Conservation (phyloP, 176 grass and related monocot species). For the Raddia distichophylla region DNA sequence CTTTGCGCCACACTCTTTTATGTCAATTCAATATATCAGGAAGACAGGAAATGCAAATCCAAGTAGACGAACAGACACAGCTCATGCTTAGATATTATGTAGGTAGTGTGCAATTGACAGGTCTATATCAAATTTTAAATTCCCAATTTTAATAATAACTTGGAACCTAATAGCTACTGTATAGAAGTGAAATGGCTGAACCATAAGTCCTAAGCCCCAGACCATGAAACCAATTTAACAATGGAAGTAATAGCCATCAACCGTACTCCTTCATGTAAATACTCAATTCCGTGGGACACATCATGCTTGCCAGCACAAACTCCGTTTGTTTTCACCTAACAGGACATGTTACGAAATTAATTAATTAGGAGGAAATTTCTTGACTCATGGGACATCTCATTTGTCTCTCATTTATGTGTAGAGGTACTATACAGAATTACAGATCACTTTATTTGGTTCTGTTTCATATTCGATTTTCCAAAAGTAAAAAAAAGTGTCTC, state of each 20-base stretch:
- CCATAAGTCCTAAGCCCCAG: background rate
- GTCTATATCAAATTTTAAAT: slow-evolving; percentile 3
- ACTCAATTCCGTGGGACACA: slow-evolving; percentile 93
- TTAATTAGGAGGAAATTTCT: background rate
- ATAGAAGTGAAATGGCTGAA: background rate
- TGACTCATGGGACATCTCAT: background rate
- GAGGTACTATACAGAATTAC: background rate
- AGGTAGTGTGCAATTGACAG: background rate
- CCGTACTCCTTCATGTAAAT: slow-evolving; percentile 96
- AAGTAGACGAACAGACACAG: background rate
- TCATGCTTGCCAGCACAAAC: slow-evolving; percentile 83
- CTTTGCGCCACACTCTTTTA: background rate
- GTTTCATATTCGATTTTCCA: background rate
- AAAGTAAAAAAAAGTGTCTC: slow-evolving; percentile 10
- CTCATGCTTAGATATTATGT: background rate
- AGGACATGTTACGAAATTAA: slow-evolving; percentile 27
- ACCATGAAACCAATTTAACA: slow-evolving; percentile 39
- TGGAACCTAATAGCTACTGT: background rate
- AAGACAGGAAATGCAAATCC: slow-evolving; percentile 15
- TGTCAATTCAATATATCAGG: background rate
- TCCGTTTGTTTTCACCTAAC: slow-evolving; percentile 72
- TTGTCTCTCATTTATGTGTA: background rate
- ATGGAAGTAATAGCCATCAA: background rate
- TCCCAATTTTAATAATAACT: background rate
- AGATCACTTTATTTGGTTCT: background rate